Evolutionary conservation across 306 rosid species (phyloP).

Genomic region (Heteromeles arbutifolia): DNA sequence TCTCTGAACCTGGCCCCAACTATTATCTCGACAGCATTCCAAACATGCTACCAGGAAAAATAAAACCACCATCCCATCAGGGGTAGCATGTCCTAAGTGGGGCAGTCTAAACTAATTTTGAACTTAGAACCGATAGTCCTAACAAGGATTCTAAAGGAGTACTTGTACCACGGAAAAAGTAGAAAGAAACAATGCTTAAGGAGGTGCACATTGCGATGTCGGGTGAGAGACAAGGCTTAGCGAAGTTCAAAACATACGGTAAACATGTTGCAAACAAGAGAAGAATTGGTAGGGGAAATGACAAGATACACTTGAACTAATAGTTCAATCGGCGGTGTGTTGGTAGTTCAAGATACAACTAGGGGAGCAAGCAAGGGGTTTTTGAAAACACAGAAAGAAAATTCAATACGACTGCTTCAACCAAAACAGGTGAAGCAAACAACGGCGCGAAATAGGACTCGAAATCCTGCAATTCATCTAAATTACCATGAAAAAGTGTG

Average conservation of each 20-base stretch:
- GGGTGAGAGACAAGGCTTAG: neutral
- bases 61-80: neutral
- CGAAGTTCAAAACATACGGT: neutral
- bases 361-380: neutral
- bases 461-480: constrained; percentile 27
- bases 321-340: neutral
- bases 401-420: neutral
- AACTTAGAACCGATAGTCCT: neutral
- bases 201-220: neutral
- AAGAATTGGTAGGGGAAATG: neutral
- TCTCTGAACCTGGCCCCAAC: neutral
- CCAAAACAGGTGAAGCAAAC: neutral
- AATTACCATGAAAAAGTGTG: constrained; percentile 21
- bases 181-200: neutral
- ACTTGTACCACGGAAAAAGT: neutral
- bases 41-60: neutral
- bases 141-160: neutral
- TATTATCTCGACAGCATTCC: neutral
- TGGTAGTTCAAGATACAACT: neutral
- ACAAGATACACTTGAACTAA: neutral
- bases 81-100: neutral
- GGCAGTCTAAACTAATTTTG: neutral
- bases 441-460: neutral
- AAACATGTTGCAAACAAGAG: neutral
- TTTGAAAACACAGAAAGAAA: neutral